Base-by-base conservation (phyloP, 2,329 filamentous ascomycete genomes). In the Phyllosticta ampelicida region DNA sequence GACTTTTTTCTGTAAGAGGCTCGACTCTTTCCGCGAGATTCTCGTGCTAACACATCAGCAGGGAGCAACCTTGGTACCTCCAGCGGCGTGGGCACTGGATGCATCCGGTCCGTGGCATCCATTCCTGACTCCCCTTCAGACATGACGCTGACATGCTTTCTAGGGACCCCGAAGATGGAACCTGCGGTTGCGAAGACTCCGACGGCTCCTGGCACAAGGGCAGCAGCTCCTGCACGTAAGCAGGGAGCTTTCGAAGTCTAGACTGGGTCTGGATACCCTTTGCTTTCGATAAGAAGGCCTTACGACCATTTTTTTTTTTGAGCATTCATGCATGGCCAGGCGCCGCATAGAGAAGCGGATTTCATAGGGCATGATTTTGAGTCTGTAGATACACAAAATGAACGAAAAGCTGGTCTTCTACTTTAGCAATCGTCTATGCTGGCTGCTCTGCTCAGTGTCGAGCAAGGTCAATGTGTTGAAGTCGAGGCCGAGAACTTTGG, bases 51-150 rank as follows among this genome's bases (percentile, higher is more conserved):
- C 54, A 6, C 1, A 11, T 19, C 9, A 48, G 9, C 16, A 36
- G 26, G 20, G 23, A 59, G 50, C 21, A 48, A 61, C 18, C 62
- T 61, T n/a, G 66, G 66, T 4, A 60, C 62, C 57, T 29, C 51
- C 3, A 51, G 50, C 16, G 66, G 66, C 2, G 64, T 65, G 2
- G 67, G 67, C 1, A 64, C 62, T 9, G 66, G 65, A 13, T 69
- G 66, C 54, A 67, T 69, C 26, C 65, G 63, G 23, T 26, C 3
- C 3, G 3, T 8, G 23, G 8, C 8, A 4, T 26, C 23, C 8
- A 26, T 26, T 26, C 23, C 23, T 26, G 3, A 26, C 8, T 26
- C 23, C 23, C 3, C 3, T 26, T 26, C 23, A 26, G 23, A 26
- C n/a, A n/a, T n/a, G n/a, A n/a, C n/a, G 23, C 23, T 26, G 8